Evolutionary conservation across 1,139 yeast genomes (phyloP).

Genomic region (Kurtzmaniella quercitrusa): DNA sequence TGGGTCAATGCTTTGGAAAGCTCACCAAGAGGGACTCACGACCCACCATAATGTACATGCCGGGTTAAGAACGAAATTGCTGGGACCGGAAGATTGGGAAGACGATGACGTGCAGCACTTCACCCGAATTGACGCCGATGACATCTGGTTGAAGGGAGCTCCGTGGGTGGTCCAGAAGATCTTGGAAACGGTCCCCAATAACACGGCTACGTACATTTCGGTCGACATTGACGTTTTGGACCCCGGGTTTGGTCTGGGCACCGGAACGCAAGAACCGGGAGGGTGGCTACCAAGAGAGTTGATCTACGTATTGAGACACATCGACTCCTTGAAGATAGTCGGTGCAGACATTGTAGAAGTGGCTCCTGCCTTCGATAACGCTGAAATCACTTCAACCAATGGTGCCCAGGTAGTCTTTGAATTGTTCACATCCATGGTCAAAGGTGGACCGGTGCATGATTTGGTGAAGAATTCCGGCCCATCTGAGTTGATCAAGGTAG

Average conservation of each 20-base stretch:
- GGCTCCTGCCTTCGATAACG: constrained; percentile 66
- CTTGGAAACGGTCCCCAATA: constrained; percentile 45
- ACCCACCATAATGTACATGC: constrained; percentile 60
- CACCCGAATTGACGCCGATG: constrained; percentile 63
- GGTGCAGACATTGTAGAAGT: constrained; percentile 83
- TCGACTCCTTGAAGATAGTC: constrained; percentile 58
- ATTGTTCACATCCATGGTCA: constrained; percentile 69
- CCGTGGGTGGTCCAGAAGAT: constrained; percentile 49
- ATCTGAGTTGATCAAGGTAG: constrained; percentile 2
- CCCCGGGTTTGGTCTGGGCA: constrained; percentile 77
- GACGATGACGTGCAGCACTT: constrained; percentile 66
- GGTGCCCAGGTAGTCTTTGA: constrained; percentile 76
- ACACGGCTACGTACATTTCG: constrained; percentile 64
- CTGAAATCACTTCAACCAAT: constrained; percentile 71
- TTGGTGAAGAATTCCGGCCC: constrained; percentile 6
- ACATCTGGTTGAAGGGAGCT: constrained; percentile 60
- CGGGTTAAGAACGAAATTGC: constrained; percentile 66
- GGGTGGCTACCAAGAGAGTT: constrained; percentile 79
- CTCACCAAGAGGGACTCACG: constrained; percentile 61
- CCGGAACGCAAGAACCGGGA: constrained; percentile 82
- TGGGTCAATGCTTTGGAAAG: constrained; percentile 82
- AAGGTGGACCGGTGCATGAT: constrained; percentile 36
- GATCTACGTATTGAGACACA: constrained; percentile 52
- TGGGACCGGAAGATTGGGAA: constrained; percentile 57
- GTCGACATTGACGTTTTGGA: constrained; percentile 80